Percentiles rank a stretch among this genome's conserved stretches.
Conservation (phyloP, 192 early-diverging fungal genomes). For the Phlyctochytrium planicorne region DNA sequence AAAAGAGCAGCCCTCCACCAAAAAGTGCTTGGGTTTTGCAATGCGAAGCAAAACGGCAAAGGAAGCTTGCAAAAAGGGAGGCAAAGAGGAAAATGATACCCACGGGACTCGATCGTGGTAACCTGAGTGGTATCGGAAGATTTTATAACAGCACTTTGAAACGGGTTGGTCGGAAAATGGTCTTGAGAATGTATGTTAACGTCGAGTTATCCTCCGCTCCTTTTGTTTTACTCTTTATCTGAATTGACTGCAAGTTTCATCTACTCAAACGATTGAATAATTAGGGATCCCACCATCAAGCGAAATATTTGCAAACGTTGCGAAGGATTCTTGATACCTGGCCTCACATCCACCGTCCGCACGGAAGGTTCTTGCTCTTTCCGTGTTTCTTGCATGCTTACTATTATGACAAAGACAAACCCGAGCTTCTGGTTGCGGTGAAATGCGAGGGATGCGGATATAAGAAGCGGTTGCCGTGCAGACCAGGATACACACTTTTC, state of each 20-base stretch:
- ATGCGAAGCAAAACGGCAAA: not conserved
- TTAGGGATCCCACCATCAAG: constrained; percentile 58
- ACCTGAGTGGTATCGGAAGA: too few species aligned
- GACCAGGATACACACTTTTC: constrained; percentile 2
- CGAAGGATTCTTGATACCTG: constrained; percentile 53
- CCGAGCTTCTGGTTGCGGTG: not conserved
- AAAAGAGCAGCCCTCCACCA: not conserved
- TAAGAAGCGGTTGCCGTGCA: not conserved
- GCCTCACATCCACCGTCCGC: constrained; percentile 43
- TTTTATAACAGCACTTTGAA: constrained; percentile 53
- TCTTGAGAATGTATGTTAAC: constrained; percentile 51
- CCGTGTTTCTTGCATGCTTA: not conserved
- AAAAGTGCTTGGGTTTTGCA: too few species aligned
- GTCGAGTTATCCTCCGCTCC: not conserved
- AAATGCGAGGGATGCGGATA: constrained; percentile 3
- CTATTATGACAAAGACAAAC: not conserved
- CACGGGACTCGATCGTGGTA: too few species aligned
- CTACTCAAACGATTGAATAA: not conserved
- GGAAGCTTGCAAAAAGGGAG: not conserved
- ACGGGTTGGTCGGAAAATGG: constrained; percentile 49
- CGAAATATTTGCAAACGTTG: constrained; percentile 56
- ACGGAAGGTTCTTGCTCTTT: constrained; percentile 31
- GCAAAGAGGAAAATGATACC: too few species aligned
- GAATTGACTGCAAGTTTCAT: not conserved
- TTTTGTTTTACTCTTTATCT: too few species aligned